A percentile compares a stretch with the other conserved stretches of the same genome.
Evolutionary conservation across 202 grass and related monocot species (phyloP).

Genomic region (Schoenoplectus triqueter): DNA sequence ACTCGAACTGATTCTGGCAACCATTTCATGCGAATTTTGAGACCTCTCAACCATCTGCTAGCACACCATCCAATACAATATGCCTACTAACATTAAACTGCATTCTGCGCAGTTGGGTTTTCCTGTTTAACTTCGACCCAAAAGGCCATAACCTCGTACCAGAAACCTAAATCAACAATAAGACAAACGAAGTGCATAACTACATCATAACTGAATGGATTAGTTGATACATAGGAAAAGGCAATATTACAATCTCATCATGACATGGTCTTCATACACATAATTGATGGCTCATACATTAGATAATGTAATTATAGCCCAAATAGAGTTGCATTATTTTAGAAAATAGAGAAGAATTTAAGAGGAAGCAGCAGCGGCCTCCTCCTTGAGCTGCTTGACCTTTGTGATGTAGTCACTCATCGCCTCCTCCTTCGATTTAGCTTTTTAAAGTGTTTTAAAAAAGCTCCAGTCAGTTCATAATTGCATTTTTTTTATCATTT

Average conservation of each 20-base stretch:
- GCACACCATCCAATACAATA: neutral
- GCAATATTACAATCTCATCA: conserved; percentile 1
- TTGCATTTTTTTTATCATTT: neutral
- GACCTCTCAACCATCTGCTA: neutral
- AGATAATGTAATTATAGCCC: conserved; percentile 21
- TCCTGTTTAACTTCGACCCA: neutral
- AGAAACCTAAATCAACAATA: conserved; percentile 8
- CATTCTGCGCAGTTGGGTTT: neutral
- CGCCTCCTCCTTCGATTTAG: conserved; percentile 65
- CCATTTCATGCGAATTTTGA: neutral
- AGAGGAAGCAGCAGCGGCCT: conserved; percentile 45
- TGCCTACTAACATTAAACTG: neutral
- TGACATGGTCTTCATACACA: conserved; percentile 14
- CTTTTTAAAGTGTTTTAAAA: conserved; percentile 25
- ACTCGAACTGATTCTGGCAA: neutral
- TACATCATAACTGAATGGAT: neutral
- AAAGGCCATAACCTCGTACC: neutral
- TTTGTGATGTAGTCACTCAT: conserved; percentile 88
- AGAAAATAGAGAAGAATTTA: neutral
- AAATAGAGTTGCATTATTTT: conserved; percentile 25
- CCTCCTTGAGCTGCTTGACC: conserved; percentile 80
- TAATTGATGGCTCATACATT: conserved; percentile 13
- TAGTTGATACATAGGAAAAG: conserved; percentile 1
- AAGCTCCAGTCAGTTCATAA: conserved; percentile 8
- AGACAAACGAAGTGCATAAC: neutral